Base-by-base conservation (phyloP, 352 stramenopile genomes). In the Globisporangium heterothallicum region DNA sequence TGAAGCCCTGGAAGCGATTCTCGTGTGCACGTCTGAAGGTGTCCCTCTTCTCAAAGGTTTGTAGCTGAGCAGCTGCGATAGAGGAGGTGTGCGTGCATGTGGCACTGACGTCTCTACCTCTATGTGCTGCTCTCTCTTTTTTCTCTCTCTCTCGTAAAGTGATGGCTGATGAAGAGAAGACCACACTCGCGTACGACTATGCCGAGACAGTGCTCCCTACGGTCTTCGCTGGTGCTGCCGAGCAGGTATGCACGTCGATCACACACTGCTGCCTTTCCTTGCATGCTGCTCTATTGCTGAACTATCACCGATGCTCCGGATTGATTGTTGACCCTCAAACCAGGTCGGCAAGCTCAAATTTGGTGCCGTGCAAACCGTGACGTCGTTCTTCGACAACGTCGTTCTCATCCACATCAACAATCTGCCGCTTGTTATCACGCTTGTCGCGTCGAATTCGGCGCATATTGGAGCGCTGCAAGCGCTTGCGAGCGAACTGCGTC, bases 321-420 rank as follows among this genome's bases (percentile, higher is more conserved):
- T 38, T 13, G 10, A 25, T 22, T 40, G 27, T 14, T 36, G 24
- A 30, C 36, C 19, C 26, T 8, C 30, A 16, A 22, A 1, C 59
- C 50, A 89, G 76, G 64, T 88, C 12, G 81, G 81, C 19, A 92
- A 92, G 61, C 74, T 92, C 59, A 78, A 85, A 52, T 90, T 92
- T 50, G 81, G 78, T 25, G 61, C 59, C 6, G 78, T 92, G 48
- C 61, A 83, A 49, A 86, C 66, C 45, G 64, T 90, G 42, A 92
- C 78, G 45, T 74, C 70, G 10, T 92, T 88, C 64, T 92, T 84
- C 48, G 73, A 73, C 42, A 65, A 74, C 43, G 69, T 86, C 44
- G 81, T 86, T 57, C 63, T 92, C 30, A 65, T 92, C 29, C 81
- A 92, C 68, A 71, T 88, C 42, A 88, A 92, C 64, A 63, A 86